Percentiles rank a stretch among this genome's conserved stretches.
Conservation (phyloP, 371 early-diverging fungal genomes). For the Smittium mucronatum region DNA sequence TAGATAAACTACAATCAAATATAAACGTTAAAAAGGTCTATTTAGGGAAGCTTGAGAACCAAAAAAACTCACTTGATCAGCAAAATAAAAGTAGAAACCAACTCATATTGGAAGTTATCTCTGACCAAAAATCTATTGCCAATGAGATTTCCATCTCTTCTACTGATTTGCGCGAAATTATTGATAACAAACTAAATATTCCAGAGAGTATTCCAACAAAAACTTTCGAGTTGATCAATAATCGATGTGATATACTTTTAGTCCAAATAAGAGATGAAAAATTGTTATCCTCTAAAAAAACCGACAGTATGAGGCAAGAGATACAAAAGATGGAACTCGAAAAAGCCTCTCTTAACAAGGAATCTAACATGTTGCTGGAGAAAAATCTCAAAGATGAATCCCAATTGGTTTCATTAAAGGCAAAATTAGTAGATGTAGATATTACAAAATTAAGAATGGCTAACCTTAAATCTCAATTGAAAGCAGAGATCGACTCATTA, state of each 20-base stretch:
- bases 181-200: background rate
- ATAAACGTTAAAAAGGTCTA: background rate
- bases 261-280: background rate
- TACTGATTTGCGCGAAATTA: background rate
- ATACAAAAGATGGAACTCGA: background rate
- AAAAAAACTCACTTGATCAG: background rate
- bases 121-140: background rate
- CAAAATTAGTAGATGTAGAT: background rate
- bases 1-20: background rate
- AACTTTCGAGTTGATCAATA: background rate
- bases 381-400: background rate
- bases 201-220: background rate
- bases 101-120: background rate
- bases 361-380: conserved; percentile 16
- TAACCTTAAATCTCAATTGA: background rate
- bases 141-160: background rate
- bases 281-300: background rate
- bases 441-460: conserved; percentile 9
- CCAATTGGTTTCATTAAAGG: background rate
- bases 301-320: background rate
- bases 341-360: background rate
- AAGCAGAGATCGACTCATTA: background rate
- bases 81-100: background rate
- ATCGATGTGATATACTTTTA: background rate
- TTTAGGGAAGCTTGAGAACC: background rate